These are phyloP conservation scores for Coemansia erecta DNA, from an alignment of 192 early-diverging fungal genomes.

Conservation along the genomic window DNA sequence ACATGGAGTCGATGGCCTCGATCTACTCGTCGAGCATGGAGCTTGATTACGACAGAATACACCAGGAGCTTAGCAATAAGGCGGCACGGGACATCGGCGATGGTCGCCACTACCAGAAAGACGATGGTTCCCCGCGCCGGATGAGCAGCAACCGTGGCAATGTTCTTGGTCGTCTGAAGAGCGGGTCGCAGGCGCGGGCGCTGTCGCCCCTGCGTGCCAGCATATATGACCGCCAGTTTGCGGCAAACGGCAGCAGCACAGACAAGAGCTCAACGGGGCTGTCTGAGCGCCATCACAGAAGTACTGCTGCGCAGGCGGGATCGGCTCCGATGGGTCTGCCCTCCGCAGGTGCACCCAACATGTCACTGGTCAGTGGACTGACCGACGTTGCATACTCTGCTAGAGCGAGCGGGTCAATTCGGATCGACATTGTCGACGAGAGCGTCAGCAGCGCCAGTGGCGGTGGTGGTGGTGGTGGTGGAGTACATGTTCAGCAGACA, in stretches of 20 bases:
- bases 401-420: conserved; percentile 26
- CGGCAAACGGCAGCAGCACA: background rate
- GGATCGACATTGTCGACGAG: conserved; percentile 38
- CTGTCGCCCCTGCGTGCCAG: conserved; percentile 23
- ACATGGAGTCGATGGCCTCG: conserved; percentile 42
- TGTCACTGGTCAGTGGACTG: conserved; percentile 14
- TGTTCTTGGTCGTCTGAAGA: conserved; percentile 25
- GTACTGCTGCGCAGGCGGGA: conserved; percentile 5
- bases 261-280: conserved; percentile 6
- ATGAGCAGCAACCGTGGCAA: conserved; percentile 8
- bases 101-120: conserved; percentile 2
- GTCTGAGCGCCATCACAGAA: background rate
- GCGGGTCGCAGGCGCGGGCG: conserved; percentile 33
- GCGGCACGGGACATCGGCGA: conserved; percentile 6
- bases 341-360: background rate
- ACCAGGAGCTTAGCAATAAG: conserved; percentile 21
- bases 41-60: conserved; percentile 34
- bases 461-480: background rate
- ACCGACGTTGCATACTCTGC: conserved; percentile 36
- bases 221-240: conserved; percentile 24
- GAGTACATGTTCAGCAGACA: background rate
- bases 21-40: conserved; percentile 40
- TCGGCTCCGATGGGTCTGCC: background rate
- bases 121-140: background rate
- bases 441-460: background rate